phyloP scores from a whole-genome alignment of 192 early-diverging fungal genomes.

The Phlyctochytrium arcticum region DNA sequence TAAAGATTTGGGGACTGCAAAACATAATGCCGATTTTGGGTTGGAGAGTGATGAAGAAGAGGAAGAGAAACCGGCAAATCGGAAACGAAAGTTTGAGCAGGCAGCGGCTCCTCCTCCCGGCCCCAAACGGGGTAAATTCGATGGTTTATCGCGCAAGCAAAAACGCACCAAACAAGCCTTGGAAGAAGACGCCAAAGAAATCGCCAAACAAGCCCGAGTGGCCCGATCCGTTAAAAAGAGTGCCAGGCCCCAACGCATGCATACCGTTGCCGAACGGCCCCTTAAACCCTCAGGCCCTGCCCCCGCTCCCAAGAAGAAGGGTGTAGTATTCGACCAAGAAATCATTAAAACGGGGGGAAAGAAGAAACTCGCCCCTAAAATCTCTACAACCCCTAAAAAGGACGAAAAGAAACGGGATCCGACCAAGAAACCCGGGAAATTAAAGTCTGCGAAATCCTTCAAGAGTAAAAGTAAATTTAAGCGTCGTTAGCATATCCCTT shows the following conservation, averaged over 20 bases:
- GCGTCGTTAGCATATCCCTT: constrained; percentile 5
- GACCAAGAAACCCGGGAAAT: constrained; percentile 29
- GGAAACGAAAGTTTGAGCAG: constrained; percentile 24
- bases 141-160: constrained; percentile 46
- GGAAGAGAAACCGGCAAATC: neutral
- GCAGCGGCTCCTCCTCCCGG: neutral
- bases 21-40: constrained; percentile 31
- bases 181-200: constrained; percentile 41
- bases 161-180: constrained; percentile 35
- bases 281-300: neutral
- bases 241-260: constrained; percentile 12
- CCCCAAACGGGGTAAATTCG: constrained; percentile 36
- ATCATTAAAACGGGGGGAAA: neutral
- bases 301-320: neutral
- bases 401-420: constrained; percentile 8
- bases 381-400: neutral
- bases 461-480: constrained; percentile 24
- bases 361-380: neutral
- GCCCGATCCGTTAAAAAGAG: constrained; percentile 34
- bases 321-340: constrained; percentile 12
- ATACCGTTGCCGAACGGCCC: neutral
- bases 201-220: constrained; percentile 25
- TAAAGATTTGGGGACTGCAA: constrained; percentile 41
- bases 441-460: constrained; percentile 19
- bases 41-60: constrained; percentile 1